Evolutionary conservation across 352 stramenopile species (phyloP).

Genomic region (Peronospora destructor): DNA sequence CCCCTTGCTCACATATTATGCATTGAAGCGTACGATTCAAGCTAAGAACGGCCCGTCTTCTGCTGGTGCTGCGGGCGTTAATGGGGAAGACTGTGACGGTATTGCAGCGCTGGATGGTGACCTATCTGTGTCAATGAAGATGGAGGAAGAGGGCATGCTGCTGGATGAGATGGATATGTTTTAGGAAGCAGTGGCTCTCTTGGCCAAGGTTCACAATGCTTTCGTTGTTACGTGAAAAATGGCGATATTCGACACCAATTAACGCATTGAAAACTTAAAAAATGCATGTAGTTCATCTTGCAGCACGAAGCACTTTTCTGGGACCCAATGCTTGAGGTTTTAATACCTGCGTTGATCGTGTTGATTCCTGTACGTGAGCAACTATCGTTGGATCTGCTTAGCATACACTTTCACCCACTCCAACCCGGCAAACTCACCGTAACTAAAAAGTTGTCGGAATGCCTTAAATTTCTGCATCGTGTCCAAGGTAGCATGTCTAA

Average conservation of each 20-base stretch:
- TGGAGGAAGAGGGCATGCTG: conserved; percentile 78
- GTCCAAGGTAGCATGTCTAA: not conserved
- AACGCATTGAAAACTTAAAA: not conserved
- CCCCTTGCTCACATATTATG: conserved; percentile 71
- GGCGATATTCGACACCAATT: not conserved
- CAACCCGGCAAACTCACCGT: not conserved
- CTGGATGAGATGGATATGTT: conserved; percentile 85
- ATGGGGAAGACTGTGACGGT: conserved; percentile 61
- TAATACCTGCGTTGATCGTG: conserved; percentile 30
- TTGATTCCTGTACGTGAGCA: conserved; percentile 41
- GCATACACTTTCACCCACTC: conserved; percentile 31
- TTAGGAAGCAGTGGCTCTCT: conserved; percentile 26
- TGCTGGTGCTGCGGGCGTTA: conserved; percentile 11
- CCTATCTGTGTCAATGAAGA: conserved; percentile 68
- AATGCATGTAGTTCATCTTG: conserved; percentile 9
- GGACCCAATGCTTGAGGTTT: conserved; percentile 36
- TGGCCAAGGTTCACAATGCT: too few relatives aligned
- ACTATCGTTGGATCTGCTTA: conserved; percentile 66
- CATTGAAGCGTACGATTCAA: conserved; percentile 49
- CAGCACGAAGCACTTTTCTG: conserved; percentile 19
- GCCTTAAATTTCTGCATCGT: not conserved
- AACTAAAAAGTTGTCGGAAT: too few relatives aligned
- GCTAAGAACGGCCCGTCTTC: conserved; percentile 33
- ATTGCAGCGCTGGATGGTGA: conserved; percentile 72
- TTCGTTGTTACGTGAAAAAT: not conserved